Base-by-base conservation (phyloP, 345 rosid species). In the Angophora floribunda region DNA sequence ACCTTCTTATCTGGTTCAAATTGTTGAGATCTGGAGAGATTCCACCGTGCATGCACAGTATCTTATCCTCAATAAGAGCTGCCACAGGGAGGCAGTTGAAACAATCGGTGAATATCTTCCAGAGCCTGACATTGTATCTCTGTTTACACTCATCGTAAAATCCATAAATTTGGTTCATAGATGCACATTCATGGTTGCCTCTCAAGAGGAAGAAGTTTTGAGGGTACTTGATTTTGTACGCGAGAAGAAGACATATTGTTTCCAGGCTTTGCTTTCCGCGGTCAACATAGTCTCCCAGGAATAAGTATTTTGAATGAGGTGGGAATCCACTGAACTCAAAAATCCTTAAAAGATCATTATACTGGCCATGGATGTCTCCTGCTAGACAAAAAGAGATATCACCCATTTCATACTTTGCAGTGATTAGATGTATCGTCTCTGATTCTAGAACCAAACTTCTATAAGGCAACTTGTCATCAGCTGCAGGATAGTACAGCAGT, bases 331-430 rank as follows among this genome's bases (percentile, higher is more conserved):
- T 96, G 50, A 93, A 91, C 88, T 97, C 99, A 88, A 97, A 96
- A 78, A 96, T 94, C 95, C 95, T 95, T 75, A 97, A 91, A n/a
- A 97, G 97, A 91, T 97, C 99, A n/a, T 93, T 89, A 90, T 97
- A 97, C 91, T 97, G 99, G 80, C 99, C 98, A 88, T 96, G 99
- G 88, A 97, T 92, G 87, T 97, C 99, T 87, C 98, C 98, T 97
- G 93, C n/a, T 85, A 65, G 61, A 13, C 88, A 87, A 45, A 70
- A 65, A 52, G 55, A 41, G 57, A 36, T 49, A 65, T 49, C 50
- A 87, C 63, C 41, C 51, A 52, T 24, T 51, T 26, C 78, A 87
- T 63, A 50, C 41, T 13, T 47, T 4, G n/a, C 44, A 30, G 44
- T 78, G 36, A 75, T 75, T 75, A 75, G 26, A 75, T 75, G 47